Evolutionary conservation across 345 rosid genomes (phyloP).

Genomic region (Conringia planisiliqua): DNA sequence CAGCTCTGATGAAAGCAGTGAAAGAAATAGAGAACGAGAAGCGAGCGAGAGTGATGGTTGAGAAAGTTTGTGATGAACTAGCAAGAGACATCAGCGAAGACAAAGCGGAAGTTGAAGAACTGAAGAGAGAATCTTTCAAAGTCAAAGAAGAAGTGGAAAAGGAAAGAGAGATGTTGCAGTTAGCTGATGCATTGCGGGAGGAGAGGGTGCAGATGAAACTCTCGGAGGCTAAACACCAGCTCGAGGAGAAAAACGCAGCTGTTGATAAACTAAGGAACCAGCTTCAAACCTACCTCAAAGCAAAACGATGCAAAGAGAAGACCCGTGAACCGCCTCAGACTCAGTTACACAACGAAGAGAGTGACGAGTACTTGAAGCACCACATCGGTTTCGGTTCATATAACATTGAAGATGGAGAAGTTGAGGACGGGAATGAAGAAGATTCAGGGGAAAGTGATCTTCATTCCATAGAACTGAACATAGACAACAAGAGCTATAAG

Average conservation of each 20-base stretch:
- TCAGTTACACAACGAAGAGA: conserved; percentile 45
- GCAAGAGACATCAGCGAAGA: conserved; percentile 62
- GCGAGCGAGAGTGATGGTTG: conserved; percentile 69
- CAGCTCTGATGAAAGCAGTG: conserved; percentile 59
- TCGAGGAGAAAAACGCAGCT: conserved; percentile 77
- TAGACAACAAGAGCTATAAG: conserved; percentile 65
- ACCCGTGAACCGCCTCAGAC: conserved; percentile 39
- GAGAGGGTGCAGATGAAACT: conserved; percentile 76
- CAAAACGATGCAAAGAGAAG: conserved; percentile 62
- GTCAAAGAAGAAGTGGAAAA: conserved; percentile 72
- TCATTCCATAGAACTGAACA: conserved; percentile 77
- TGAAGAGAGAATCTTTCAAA: conserved; percentile 59
- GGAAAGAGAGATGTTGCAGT: conserved; percentile 77
- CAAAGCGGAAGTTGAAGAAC: conserved; percentile 62
- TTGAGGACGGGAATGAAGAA: conserved; percentile 53
- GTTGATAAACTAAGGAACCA: conserved; percentile 79
- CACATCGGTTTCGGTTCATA: conserved; percentile 37
- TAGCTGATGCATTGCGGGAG: conserved; percentile 67
- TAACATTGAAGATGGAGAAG: conserved; percentile 58
- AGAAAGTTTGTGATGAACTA: conserved; percentile 82
- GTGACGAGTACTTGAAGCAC: conserved; percentile 48
- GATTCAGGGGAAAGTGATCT: conserved; percentile 84
- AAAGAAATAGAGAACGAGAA: conserved; percentile 87
- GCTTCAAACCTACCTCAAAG: conserved; percentile 72
- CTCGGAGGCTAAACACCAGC: conserved; percentile 73